Conservation (phyloP, 805 yeast species). For the Saccharomycopsis sp. region DNA sequence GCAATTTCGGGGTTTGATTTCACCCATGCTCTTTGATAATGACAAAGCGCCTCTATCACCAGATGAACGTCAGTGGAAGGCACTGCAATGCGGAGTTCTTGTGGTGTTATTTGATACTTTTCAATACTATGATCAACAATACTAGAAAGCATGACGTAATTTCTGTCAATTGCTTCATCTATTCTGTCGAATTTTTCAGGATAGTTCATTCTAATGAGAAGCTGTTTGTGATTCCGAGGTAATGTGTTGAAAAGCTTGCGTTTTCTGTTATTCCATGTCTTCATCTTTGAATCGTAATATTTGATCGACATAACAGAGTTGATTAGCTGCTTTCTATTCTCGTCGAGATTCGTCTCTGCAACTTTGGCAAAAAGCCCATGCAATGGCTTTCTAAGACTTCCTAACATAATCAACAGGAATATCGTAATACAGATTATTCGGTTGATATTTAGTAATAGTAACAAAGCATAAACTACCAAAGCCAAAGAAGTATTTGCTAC, state of each 20-base stretch:
- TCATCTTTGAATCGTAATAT: slow-evolving; percentile 35
- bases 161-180: slow-evolving; percentile 41
- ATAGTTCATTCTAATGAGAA: slow-evolving; percentile 50
- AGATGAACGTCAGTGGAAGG: slow-evolving; percentile 29
- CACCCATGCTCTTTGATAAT: slow-evolving; percentile 76
- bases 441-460: slow-evolving; percentile 24
- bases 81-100: slow-evolving; percentile 37
- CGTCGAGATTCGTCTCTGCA: slow-evolving; percentile 22
- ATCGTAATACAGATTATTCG: slow-evolving; percentile 25
- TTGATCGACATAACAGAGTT: slow-evolving; percentile 43
- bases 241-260: slow-evolving; percentile 37
- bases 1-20: slow-evolving; percentile 37
- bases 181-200: slow-evolving; percentile 42
- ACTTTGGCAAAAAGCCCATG: slow-evolving; percentile 24
- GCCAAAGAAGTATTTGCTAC: slow-evolving; percentile 27
- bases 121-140: slow-evolving; percentile 36
- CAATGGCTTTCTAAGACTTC: slow-evolving; percentile 22
- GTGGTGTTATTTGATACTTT: slow-evolving; percentile 32
- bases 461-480: slow-evolving; percentile 26
- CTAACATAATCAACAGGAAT: slow-evolving; percentile 28
- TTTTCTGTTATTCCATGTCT: slow-evolving; percentile 40
- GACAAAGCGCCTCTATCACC: slow-evolving; percentile 68
- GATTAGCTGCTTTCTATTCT: slow-evolving; percentile 27
- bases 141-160: slow-evolving; percentile 40
- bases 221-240: slow-evolving; percentile 50